phyloP scores from a whole-genome alignment of 306 rosid species.

The Spatholobus suberectus region DNA sequence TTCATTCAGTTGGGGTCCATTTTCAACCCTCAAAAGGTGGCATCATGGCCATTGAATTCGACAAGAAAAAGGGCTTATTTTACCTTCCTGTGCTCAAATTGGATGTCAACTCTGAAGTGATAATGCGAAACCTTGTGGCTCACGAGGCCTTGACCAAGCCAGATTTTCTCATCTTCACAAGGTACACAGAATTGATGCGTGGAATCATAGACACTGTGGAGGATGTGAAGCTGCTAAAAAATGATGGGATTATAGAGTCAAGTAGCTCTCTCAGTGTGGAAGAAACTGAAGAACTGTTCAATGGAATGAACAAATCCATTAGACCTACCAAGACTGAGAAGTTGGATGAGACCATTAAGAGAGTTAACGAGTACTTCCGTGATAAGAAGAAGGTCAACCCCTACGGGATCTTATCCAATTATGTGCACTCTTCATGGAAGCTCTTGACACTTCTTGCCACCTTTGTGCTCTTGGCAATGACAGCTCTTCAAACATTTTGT shows the following conservation, averaged over 20 bases:
- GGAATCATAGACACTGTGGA: constrained; percentile 32
- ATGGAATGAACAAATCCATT: constrained; percentile 40
- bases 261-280: background rate
- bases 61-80: background rate
- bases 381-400: background rate
- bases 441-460: constrained; percentile 30
- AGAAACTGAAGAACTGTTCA: constrained; percentile 18
- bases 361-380: constrained; percentile 28
- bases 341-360: background rate
- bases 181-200: constrained; percentile 39
- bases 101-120: constrained; percentile 21
- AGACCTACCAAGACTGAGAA: background rate
- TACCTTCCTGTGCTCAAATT: constrained; percentile 32
- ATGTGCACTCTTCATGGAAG: constrained; percentile 35
- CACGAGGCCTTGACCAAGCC: constrained; percentile 42
- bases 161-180: constrained; percentile 13
- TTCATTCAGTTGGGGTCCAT: background rate
- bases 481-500: constrained; percentile 28
- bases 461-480: constrained; percentile 10
- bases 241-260: background rate
- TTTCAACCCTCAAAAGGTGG: background rate
- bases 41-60: constrained; percentile 25
- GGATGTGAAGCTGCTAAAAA: constrained; percentile 41
- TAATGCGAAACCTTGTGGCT: constrained; percentile 48
- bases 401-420: background rate